Percentiles rank a stretch among this genome's conserved stretches.
Evolutionary conservation across 768 basidiomycete species (phyloP).

Genomic region (Trametopsis cervina): DNA sequence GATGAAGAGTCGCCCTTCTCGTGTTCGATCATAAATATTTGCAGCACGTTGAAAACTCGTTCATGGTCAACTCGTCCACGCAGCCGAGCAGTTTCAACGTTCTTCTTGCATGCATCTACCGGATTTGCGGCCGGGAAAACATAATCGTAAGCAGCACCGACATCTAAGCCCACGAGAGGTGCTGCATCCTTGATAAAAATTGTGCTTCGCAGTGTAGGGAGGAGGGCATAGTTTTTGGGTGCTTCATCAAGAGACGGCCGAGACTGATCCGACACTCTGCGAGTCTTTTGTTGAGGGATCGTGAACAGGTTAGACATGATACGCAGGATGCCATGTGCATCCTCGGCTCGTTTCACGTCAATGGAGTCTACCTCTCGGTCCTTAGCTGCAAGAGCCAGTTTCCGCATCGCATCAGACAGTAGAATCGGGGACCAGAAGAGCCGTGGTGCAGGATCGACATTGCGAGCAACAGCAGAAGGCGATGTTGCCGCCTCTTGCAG

Average conservation of each 20-base stretch:
- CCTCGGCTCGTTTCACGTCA: slow-evolving; percentile 38
- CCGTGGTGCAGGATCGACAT: slow-evolving; percentile 22
- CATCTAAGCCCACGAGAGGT: slow-evolving; percentile 42
- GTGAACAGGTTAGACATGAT: slow-evolving; percentile 75
- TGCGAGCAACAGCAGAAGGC: slow-evolving; percentile 25
- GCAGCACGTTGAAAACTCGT: slow-evolving; percentile 53
- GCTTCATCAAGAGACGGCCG: slow-evolving; percentile 32
- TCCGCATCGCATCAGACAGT: slow-evolving; percentile 67
- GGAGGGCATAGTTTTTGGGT: slow-evolving; percentile 34
- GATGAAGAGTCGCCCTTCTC: background rate
- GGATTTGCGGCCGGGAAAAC: slow-evolving; percentile 34
- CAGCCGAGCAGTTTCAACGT: slow-evolving; percentile 51
- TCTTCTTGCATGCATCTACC: slow-evolving; percentile 47
- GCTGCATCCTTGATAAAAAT: slow-evolving; percentile 51
- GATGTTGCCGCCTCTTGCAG: slow-evolving; percentile 42
- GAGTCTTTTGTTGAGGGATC: slow-evolving; percentile 37
- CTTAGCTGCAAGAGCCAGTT: slow-evolving; percentile 52
- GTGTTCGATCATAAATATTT: slow-evolving; percentile 35
- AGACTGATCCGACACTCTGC: slow-evolving; percentile 25
- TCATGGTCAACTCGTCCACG: slow-evolving; percentile 66
- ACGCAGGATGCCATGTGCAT: slow-evolving; percentile 54
- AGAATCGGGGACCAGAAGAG: slow-evolving; percentile 58
- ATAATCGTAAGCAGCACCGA: slow-evolving; percentile 58
- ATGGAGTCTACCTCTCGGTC: slow-evolving; percentile 38
- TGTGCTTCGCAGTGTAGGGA: slow-evolving; percentile 45